These are phyloP conservation scores for Potentilla sterilis DNA, from an alignment of 306 rosid species.

Conservation along the genomic window DNA sequence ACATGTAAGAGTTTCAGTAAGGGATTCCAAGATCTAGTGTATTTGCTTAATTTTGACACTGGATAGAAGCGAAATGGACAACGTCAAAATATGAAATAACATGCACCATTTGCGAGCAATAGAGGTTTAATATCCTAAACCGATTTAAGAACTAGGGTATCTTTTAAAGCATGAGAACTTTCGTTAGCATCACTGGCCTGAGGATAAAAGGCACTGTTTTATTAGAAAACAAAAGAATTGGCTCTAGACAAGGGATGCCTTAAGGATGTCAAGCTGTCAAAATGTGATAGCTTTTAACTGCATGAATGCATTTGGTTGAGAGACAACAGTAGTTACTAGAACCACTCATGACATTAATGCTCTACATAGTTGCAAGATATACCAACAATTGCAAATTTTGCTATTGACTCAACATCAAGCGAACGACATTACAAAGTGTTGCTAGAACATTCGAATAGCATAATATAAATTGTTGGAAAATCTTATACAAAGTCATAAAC, in stretches of 20 bases:
- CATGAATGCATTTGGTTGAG: neutral
- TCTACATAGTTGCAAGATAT: neutral
- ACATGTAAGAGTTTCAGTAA: neutral
- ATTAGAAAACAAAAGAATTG: neutral
- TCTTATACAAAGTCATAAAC: slow-evolving; percentile 1
- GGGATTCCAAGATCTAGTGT: neutral
- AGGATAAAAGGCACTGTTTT: neutral
- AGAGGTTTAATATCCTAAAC: neutral
- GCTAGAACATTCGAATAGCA: neutral
- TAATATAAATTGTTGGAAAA: neutral
- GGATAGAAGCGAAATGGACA: neutral
- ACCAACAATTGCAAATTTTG: neutral
- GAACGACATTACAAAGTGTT: neutral
- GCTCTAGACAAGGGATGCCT: neutral
- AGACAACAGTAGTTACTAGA: neutral
- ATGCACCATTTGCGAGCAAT: neutral
- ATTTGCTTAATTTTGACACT: neutral
- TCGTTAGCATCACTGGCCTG: neutral
- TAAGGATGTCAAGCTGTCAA: neutral
- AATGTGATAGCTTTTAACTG: neutral
- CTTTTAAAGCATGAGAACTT: neutral
- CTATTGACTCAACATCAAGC: neutral
- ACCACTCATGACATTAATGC: neutral
- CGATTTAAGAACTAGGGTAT: neutral
- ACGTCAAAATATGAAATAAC: neutral